These are phyloP conservation scores for Puccinia triticina DNA, from an alignment of 1,284 basidiomycete genomes.

Conservation along the genomic window DNA sequence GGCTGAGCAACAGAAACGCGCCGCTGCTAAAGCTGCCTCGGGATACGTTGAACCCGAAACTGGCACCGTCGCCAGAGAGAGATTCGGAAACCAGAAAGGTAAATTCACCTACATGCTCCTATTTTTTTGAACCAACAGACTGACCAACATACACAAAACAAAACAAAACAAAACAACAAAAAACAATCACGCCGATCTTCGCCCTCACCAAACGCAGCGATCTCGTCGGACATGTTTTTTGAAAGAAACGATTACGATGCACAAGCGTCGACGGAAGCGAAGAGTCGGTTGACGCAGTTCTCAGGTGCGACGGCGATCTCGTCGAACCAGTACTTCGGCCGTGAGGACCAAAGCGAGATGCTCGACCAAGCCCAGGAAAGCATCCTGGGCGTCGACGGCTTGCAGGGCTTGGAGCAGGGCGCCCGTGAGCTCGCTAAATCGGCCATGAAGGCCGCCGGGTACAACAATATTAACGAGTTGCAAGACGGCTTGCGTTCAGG, in stretches of 20 bases:
- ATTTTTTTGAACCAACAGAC: neutral
- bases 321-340: constrained; percentile 91
- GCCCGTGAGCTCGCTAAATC: constrained; percentile 78
- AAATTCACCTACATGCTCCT: too few relatives aligned
- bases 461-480: constrained; percentile 86
- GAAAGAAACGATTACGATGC: constrained; percentile 87
- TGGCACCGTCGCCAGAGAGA: constrained; percentile 79
- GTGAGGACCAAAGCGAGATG: constrained; percentile 72
- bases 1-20: constrained; percentile 55
- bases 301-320: constrained; percentile 91
- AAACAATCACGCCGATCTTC: neutral
- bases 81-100: constrained; percentile 86
- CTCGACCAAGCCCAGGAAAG: constrained; percentile 61
- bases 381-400: constrained; percentile 62
- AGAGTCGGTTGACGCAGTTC: constrained; percentile 80
- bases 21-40: constrained; percentile 53
- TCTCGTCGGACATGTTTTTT: constrained; percentile 98
- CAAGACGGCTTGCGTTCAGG: constrained; percentile 79
- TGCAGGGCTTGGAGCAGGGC: constrained; percentile 69
- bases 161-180: neutral
- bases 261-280: constrained; percentile 72
- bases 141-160: neutral
- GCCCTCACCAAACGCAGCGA: constrained; percentile 63
- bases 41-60: constrained; percentile 61
- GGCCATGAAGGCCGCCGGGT: constrained; percentile 69